phyloP scores from a whole-genome alignment of 2,329 filamentous ascomycete genomes.

The Bimuria novae-zelandiae region DNA sequence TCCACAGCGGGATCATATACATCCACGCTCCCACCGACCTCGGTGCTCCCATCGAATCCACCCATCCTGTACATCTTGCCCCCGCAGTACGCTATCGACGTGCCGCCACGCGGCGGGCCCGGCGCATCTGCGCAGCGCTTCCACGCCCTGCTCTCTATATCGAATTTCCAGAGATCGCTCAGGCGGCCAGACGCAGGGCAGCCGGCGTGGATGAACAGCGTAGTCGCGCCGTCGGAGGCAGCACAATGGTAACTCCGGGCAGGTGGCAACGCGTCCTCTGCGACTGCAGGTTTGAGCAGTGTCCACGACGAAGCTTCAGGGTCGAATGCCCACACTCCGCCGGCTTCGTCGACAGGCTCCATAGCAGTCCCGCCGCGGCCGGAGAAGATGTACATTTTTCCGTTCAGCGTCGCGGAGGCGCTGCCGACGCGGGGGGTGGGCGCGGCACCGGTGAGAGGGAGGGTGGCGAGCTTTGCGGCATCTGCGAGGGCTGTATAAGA shows the following conservation, averaged over 20 bases:
- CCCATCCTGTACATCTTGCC: constrained; percentile 77
- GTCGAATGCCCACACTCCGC: constrained; percentile 77
- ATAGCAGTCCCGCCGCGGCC: constrained; percentile 73
- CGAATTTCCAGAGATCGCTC: constrained; percentile 79
- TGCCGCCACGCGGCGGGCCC: constrained; percentile 67
- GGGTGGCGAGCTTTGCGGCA: constrained; percentile 47
- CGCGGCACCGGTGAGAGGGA: constrained; percentile 45
- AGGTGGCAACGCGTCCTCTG: constrained; percentile 59
- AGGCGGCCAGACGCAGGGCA: constrained; percentile 67
- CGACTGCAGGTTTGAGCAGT: constrained; percentile 60
- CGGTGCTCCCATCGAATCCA: constrained; percentile 72
- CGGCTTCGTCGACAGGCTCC: constrained; percentile 73
- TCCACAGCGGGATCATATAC: constrained; percentile 53
- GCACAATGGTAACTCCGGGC: constrained; percentile 74
- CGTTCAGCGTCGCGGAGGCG: constrained; percentile 69
- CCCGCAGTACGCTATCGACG: constrained; percentile 67
- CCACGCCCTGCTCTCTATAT: constrained; percentile 68
- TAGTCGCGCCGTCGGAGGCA: constrained; percentile 67
- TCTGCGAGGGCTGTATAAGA: constrained; percentile 45
- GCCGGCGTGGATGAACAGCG: constrained; percentile 77
- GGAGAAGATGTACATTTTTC: constrained; percentile 79
- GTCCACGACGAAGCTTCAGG: constrained; percentile 68
- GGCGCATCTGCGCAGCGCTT: constrained; percentile 69
- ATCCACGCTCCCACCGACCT: constrained; percentile 74
- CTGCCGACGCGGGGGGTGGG: constrained; percentile 74